Conservation (phyloP, 78 protist species). For the Blattamonas nauphoetae region DNA sequence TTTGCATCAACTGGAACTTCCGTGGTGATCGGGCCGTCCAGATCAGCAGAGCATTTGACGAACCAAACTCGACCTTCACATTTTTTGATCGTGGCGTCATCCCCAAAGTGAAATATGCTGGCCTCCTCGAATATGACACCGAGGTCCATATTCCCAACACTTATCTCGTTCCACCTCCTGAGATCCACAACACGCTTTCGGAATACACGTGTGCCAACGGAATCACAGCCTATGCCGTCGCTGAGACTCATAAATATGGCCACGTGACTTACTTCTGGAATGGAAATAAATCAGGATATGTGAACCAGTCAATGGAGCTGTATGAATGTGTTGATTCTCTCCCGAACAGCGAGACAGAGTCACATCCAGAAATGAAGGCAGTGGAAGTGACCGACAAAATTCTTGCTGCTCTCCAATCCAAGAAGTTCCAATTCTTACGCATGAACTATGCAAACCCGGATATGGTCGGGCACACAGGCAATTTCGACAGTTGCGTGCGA, state of each 20-base stretch:
- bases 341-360: not conserved
- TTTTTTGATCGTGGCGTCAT: constrained; percentile 7
- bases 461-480: constrained; percentile 66
- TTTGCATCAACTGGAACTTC: constrained; percentile 41
- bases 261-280: constrained; percentile 65
- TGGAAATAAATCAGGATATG: constrained; percentile 37
- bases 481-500: constrained; percentile 14
- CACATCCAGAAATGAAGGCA: constrained; percentile 55
- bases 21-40: constrained; percentile 50
- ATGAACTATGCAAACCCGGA: constrained; percentile 55
- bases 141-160: constrained; percentile 32
- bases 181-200: not conserved
- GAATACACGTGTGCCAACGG: constrained; percentile 1
- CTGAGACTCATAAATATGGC: constrained; percentile 64
- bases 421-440: constrained; percentile 21
- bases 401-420: constrained; percentile 16
- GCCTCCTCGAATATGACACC: constrained; percentile 47
- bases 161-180: constrained; percentile 32
- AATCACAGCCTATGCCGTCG: constrained; percentile 20
- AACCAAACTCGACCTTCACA: constrained; percentile 13
- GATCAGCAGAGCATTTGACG: constrained; percentile 34
- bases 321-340: constrained; percentile 10
- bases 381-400: constrained; percentile 37
- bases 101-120: constrained; percentile 40
- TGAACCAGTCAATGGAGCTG: constrained; percentile 11